Base-by-base conservation (phyloP, 768 basidiomycete genomes). In the Termitomyces sp. region DNA sequence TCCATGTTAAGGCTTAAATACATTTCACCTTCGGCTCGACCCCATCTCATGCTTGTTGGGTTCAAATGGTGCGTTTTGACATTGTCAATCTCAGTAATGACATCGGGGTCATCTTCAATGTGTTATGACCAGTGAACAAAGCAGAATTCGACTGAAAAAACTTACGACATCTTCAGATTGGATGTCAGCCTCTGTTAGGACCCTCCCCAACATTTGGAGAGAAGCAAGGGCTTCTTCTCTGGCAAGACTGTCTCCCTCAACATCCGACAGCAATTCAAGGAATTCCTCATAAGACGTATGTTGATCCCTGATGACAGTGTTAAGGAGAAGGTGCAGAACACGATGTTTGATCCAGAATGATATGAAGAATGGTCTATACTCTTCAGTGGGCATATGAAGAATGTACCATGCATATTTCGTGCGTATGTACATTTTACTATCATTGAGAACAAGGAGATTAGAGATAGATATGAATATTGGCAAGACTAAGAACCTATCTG, bases 321-420 rank as follows among this genome's bases (percentile, higher is more conserved):
- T 70, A 16, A 85, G 71, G 4, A 86, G 61, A n/a, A 81, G 70
- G 64, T 87, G 81, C 1, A 84, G 71, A 18, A 86, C 57, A 1
- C 75, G 78, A 63, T 87, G 84, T 50, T 73, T 75, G 9, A 77
- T 72, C 78, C 81, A 85, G 59, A 87, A 84, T 0, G 71, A 61
- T 0, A 61, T 61, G 66, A 78, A 90, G 56, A 78, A 81, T 0
- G 75, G 71, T 15, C 55, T 52, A 64, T 91, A 91, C 3, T 57
- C 38, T 1, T 55, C 49, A 0, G 83, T 78, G 0, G 89, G 87
- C 2, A 63, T 61, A 12, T 79, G 77, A 2, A 91, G 76, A 58
- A 90, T 87, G 63, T 91, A 91, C 89, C 89, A 91, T 0, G 89
- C 87, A 69, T 73, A 69, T 48, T 76, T 49, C 0, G 90, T 91